phyloP scores from a whole-genome alignment of 306 rosid species.

The Acmispon strigosus region DNA sequence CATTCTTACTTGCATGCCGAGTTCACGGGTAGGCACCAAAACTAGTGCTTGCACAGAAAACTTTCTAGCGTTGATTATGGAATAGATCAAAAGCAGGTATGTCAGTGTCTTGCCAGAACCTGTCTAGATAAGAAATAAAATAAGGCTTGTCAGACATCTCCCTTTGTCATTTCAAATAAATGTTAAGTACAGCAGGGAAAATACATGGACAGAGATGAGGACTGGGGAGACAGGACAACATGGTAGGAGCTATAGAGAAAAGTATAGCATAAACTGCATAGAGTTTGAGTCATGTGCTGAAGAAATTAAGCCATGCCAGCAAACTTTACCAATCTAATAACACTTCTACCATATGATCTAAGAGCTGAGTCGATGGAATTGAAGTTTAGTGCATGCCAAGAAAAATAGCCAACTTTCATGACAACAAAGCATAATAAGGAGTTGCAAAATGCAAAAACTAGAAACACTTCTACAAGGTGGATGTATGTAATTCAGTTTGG shows the following conservation, averaged over 20 bases:
- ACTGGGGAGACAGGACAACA: not conserved
- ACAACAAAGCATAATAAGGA: not conserved
- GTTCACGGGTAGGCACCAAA: conserved; percentile 93
- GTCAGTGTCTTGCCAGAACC: conserved; percentile 98
- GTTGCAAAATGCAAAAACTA: not conserved
- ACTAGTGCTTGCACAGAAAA: conserved; percentile 75
- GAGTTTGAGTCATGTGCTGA: not conserved
- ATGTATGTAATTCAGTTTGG: too few species aligned
- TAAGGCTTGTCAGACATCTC: not conserved
- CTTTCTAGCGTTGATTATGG: conserved; percentile 46
- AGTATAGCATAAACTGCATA: not conserved
- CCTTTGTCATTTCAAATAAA: not conserved
- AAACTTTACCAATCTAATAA: not conserved
- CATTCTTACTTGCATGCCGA: conserved; percentile 86
- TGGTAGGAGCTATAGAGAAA: not conserved
- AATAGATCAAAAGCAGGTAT: conserved; percentile 66
- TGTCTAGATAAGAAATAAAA: conserved; percentile 59
- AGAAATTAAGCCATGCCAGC: not conserved
- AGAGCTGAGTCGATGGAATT: not conserved
- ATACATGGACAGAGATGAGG: not conserved
- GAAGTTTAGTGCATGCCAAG: not conserved
- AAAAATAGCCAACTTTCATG: not conserved
- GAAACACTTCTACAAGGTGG: not conserved
- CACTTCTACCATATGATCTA: not conserved
- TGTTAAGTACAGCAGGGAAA: not conserved